Evolutionary conservation across 495 filamentous ascomycete genomes (phyloP).

Genomic region (Cryomyces minteri): DNA sequence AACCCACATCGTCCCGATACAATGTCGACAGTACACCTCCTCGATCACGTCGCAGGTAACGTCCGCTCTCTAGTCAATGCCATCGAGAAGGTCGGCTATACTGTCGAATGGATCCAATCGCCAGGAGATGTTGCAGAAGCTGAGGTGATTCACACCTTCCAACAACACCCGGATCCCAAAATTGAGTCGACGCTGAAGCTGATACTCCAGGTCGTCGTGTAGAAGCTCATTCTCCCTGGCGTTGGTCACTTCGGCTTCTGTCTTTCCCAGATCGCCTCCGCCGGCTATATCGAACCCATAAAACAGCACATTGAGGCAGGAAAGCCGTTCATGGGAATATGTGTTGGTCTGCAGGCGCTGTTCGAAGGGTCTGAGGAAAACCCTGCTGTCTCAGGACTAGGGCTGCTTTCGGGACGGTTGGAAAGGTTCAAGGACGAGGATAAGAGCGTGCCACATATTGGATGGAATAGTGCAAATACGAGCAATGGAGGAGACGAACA

Average conservation of each 20-base stretch:
- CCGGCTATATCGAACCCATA: constrained; percentile 68
- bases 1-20: no score
- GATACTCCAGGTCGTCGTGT: background rate
- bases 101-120: constrained; percentile 76
- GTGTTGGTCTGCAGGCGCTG: constrained; percentile 81
- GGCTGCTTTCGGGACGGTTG: constrained; percentile 51
- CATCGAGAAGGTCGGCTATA: constrained; percentile 84
- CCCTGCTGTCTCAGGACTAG: constrained; percentile 47
- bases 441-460: constrained; percentile 93
- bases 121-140: constrained; percentile 71
- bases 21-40: constrained; percentile 83
- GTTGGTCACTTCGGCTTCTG: constrained; percentile 98
- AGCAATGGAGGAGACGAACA: constrained; percentile 20
- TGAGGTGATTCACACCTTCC: constrained; percentile 35
- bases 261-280: constrained; percentile 56
- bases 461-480: constrained; percentile 78
- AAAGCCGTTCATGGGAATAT: constrained; percentile 96
- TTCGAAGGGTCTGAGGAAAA: constrained; percentile 75
- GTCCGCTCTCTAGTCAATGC: constrained; percentile 90
- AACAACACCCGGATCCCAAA: background rate
- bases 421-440: constrained; percentile 53
- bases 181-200: background rate
- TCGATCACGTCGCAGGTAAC: constrained; percentile 80
- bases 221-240: constrained; percentile 86
- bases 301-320: constrained; percentile 62